Conservation (phyloP, 192 early-diverging fungal genomes). For the Backusella tuberculispora region DNA sequence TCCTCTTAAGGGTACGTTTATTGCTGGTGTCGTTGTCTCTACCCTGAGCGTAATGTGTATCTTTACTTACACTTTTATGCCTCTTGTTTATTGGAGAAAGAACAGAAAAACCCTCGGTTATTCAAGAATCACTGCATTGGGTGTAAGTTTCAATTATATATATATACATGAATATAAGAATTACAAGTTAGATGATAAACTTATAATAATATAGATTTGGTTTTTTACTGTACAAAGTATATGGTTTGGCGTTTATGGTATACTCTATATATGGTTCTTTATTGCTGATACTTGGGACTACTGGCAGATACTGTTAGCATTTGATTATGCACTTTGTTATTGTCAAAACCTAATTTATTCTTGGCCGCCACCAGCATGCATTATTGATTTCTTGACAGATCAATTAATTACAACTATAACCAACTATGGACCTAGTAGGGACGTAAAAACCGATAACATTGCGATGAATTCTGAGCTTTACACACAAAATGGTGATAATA, state of each 20-base stretch:
- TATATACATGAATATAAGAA: background rate
- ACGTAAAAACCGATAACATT: background rate
- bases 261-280: conserved; percentile 26
- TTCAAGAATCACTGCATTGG: conserved; percentile 21
- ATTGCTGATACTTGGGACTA: background rate
- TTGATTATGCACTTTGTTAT: conserved; percentile 19
- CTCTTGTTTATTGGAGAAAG: conserved; percentile 19
- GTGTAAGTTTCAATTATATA: conserved; percentile 1
- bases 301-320: background rate
- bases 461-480: background rate
- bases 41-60: background rate
- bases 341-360: conserved; percentile 1
- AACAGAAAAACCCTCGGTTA: conserved; percentile 1
- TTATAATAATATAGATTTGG: conserved; percentile 13
- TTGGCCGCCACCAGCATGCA: conserved; percentile 4
- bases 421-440: background rate
- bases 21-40: background rate
- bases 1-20: background rate
- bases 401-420: background rate
- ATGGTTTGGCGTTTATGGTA: background rate
- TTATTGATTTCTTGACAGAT: conserved; percentile 8
- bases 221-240: conserved; percentile 5
- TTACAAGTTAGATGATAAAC: too few relatives aligned
- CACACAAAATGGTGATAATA: background rate
- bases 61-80: conserved; percentile 23